Base-by-base conservation (phyloP, 139 green algal genomes). In the Pedinophyceae sp. region DNA sequence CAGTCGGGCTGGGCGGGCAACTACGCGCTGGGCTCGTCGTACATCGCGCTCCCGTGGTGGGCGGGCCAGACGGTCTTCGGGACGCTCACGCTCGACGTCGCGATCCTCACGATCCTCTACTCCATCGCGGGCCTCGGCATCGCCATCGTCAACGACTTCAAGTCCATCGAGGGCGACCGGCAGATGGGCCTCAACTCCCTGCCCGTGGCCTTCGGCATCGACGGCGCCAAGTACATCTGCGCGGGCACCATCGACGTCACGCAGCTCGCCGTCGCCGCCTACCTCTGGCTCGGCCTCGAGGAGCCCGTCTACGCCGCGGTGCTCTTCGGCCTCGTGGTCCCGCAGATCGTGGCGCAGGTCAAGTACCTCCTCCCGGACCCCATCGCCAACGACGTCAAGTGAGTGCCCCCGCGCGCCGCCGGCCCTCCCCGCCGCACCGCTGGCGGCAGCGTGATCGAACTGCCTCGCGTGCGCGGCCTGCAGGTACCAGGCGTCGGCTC, bases 81-180 rank as follows among this genome's bases (percentile, higher is more conserved):
- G 41, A 86, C 73, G 4, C 75, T 98, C 20, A 80, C 77, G 0
- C 59, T 50, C 10, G 89, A 97, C 50, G 87, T 98, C 10, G 81
- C 94, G 58, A 66, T 94, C 26, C 73, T 98, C 2, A 98, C 91
- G 1, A 66, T 98, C 51, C 74, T 95, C 4, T 98, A 98, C 85
- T 96, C 87, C 43, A 81, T 90, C 7, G 83, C 87, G 18, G 89
- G 91, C 17, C 74, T 98, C 57, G 91, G 91, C 60, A 98, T 98
- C 61, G 91, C 91, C 60, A 98, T 97, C 53, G 91, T 98, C 27
- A 98, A 98, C 71, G 91, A 98, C 73, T 98, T 98, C 79, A 98
- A 98, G 68, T 84, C 65, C 62, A 96, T 96, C 57, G 87, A 96
- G 69, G 86, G 86, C 40, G 84, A 86, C 34, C 34, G 34, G 34